phyloP scores from a whole-genome alignment of 257 asterid genomes.

The Salvia splendens region DNA sequence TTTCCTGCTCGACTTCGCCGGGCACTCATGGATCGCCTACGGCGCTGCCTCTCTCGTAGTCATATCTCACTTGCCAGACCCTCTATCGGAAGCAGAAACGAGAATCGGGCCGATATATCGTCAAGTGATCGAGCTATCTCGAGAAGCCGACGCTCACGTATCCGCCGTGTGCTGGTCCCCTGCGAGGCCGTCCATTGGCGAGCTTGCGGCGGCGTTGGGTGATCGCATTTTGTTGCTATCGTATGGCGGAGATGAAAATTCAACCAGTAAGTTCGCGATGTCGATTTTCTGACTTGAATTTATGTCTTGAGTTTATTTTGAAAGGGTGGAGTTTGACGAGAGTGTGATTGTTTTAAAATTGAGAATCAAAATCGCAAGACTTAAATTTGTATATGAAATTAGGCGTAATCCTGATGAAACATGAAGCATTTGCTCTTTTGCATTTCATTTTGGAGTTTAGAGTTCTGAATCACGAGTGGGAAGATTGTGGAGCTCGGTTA shows the following conservation, averaged over 20 bases:
- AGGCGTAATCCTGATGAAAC: slow-evolving; percentile 6
- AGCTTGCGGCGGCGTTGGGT: slow-evolving; percentile 71
- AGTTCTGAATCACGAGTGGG: slow-evolving; percentile 3
- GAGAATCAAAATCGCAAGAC: not conserved
- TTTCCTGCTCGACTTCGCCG: slow-evolving; percentile 70
- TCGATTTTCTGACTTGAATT: slow-evolving; percentile 2
- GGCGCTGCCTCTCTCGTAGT: slow-evolving; percentile 83
- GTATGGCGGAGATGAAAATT: slow-evolving; percentile 39
- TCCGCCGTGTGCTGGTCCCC: slow-evolving; percentile 88
- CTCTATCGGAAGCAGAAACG: slow-evolving; percentile 62
- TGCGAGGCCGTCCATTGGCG: slow-evolving; percentile 71
- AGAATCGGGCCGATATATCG: slow-evolving; percentile 67
- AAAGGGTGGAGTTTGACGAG: not conserved
- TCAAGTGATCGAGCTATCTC: slow-evolving; percentile 79
- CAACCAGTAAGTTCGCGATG: slow-evolving; percentile 53
- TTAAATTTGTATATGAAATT: not conserved
- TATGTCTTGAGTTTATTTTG: slow-evolving; percentile 4
- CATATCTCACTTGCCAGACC: slow-evolving; percentile 82
- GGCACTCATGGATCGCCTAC: slow-evolving; percentile 89
- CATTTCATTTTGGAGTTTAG: not conserved
- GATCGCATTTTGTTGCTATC: slow-evolving; percentile 60
- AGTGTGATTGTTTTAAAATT: not conserved
- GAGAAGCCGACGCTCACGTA: slow-evolving; percentile 44
- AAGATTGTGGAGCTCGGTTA: slow-evolving; percentile 15
- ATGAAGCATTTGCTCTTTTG: not conserved